Evolutionary conservation across 169 alveolate species (phyloP), one percentile per base, ranked within the genome.

Genomic region (Cryptosporidium viatorum): DNA sequence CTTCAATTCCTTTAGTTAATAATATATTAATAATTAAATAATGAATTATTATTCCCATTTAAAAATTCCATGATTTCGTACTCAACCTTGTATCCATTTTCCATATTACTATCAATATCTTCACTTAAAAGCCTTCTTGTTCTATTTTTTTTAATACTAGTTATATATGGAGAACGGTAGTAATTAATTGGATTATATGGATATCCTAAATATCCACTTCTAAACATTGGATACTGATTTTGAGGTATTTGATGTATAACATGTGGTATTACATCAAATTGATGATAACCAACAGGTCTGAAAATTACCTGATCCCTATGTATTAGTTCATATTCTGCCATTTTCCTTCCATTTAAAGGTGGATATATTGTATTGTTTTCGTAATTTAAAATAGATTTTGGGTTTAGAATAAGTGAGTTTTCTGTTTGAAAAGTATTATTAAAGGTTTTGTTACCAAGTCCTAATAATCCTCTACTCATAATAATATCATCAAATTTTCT

Each of bases 111-210:
- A 29, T n/a, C 43, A 6, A 37, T 3, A 9, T 65, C 71, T 14
- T 65, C 71, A 35, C 50, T 33, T 29, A 65, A 31, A 26, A 65
- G 1, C 35, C 62, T 51, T 60, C 71, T 65, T 18, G 71, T 65
- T 18, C 51, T 65, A 4, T 65, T 65, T 31, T 29, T 65, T 21
- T 65, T 65, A 33, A 65, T 12, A 10, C 52, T 31, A 10, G 67
- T 48, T n/a, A 70, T 70, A 70, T 70, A 70, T 70, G 84, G 84
- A 18, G 84, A 70, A 29, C 84, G 35, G 12, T 70, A 70, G 10
- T 65, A 65, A 43, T 70, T 18, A n/a, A 70, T 45, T 70, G 84
- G 84, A 21, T 48, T 70, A 39, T 70, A 70, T 21, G 84, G 84
- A 29, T 70, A 37, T 3, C 65, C 84, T 16, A 70, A 35, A 70